Conservation (phyloP, 139 green algal species). For the Trebouxia sp. region DNA sequence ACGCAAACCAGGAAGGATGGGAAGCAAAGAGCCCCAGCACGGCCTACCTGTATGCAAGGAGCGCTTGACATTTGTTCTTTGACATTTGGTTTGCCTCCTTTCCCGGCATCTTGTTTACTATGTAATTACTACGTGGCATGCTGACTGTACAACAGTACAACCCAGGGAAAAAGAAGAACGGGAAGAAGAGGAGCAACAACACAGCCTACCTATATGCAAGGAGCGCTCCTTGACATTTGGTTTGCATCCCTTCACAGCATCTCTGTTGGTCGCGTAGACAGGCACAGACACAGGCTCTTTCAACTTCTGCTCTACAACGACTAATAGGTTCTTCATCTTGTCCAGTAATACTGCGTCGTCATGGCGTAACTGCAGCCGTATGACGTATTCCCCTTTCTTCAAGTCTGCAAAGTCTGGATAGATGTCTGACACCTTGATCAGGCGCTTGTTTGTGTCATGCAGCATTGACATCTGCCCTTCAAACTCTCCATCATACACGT, state of each 20-base stretch:
- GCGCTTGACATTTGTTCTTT: no score
- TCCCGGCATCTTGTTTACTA: conserved; percentile 55
- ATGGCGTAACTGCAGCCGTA: conserved; percentile 73
- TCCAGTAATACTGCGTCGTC: conserved; percentile 76
- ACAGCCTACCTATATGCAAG: conserved; percentile 40
- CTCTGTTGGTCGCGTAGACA: conserved; percentile 60
- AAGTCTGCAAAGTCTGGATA: conserved; percentile 65
- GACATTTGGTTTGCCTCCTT: conserved; percentile 10
- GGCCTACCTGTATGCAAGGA: conserved; percentile 38
- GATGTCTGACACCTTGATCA: conserved; percentile 59
- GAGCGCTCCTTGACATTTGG: conserved; percentile 36
- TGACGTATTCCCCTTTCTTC: conserved; percentile 69
- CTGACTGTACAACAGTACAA: no score
- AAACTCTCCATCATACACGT: conserved; percentile 75
- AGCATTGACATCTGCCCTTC: conserved; percentile 77
- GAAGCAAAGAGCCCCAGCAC: background rate
- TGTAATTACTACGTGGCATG: no score
- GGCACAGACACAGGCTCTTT: conserved; percentile 56
- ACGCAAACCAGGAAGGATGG: no score
- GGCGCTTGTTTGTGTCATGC: conserved; percentile 74
- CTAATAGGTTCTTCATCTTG: conserved; percentile 48
- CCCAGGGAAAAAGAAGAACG: no score
- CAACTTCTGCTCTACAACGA: conserved; percentile 60
- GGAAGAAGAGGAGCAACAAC: no score
- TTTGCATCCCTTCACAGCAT: conserved; percentile 47